Base-by-base conservation (phyloP, 1,139 yeast genomes). In the Lizanozyma gosingica region DNA sequence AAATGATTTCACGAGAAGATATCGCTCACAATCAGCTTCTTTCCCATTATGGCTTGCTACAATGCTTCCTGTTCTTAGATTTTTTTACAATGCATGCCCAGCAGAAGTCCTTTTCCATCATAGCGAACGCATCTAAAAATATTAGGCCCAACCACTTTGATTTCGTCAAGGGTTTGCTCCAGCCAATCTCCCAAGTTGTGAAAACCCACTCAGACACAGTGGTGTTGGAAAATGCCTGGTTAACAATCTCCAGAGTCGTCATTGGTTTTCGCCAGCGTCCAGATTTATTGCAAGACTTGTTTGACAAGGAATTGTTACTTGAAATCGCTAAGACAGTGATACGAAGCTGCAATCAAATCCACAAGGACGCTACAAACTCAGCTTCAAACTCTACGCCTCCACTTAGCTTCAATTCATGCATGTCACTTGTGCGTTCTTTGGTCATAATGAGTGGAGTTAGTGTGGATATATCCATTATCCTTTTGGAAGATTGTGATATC, bases 31-130 rank as follows among this genome's bases (percentile, higher is more conserved):
- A 63, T 39, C 71, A 65, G 34, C 69, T 83, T 18, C 60, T 82
- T 38, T 54, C 64, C 14, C 71, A 78, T 43, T 81, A 84, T 34
- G 84, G 94, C 4, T 60, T 90, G 17, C 63, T 71, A 3, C 79
- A 87, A 0, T 81, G 87, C 47, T 59, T 92, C 37, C 78, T 77
- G 51, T 86, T 80, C 53, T 67, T 88, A 46, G 98, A 92, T 57
- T 92, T 92, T 53, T 82, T 92, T 56, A 85, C 96, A 1, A 73
- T 82, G 18, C 95, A 87, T 60, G 87, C 95, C 0, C 98, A 92
- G 58, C 67, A 95, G 43, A 84, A 87, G 48, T 87, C 95, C 27
- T 63, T 90, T 37, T 65, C 70, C 2, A 84, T 86, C 34, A 87
- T 87, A 3, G 83, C 95, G 2, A 84, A 85, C 53, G 73, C 94